Base-by-base conservation (phyloP, 140 eudicot species). In the Oenanthe javanica region DNA sequence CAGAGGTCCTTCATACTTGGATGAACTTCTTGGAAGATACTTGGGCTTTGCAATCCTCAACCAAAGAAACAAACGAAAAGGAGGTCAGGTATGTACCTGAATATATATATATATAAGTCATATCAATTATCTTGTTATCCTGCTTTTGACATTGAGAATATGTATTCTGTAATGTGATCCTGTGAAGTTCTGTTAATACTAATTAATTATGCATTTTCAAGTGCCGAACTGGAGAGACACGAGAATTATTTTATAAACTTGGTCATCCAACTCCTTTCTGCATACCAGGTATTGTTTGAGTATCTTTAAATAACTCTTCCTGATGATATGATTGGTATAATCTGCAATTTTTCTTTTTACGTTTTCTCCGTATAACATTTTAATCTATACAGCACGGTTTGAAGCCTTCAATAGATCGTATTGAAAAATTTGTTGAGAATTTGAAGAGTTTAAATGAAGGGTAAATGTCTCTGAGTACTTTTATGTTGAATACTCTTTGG, bases 1-100 rank as follows among this genome's bases (percentile, higher is more conserved):
- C 89, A 42, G 88, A 88, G 61, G 96, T 95, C 82, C 82, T 95
- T 72, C 84, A 83, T 85, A 89, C 99, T 16, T 95, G 99, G 99
- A 91, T 88, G 80, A 95, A 95, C 81, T 95, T 95, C 86, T 84
- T 95, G 88, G 99, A 95, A 85, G 97, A 95, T 84, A 86, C 99
- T n/a, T 95, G 98, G 97, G 87, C 85, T 87, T 89, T 95, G 77
- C 99, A 91, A 66, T 89, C 91, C 80, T 83, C 91, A 80, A 84
- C 82, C 74, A 81, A 90, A 67, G 97, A 93, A 87, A 82, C 91
- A n/a, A 89, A 91, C 81, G 97, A 91, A 86, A 91, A 92, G 79
- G 89, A 88, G 84, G 76, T 89, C 85, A 89, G 80, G 99, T 93
- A 87, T 80, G 91, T 84, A 67, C 36, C 69, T 64, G 38, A 78